phyloP scores from a whole-genome alignment of 257 asterid species.

The Echium plantagineum region DNA sequence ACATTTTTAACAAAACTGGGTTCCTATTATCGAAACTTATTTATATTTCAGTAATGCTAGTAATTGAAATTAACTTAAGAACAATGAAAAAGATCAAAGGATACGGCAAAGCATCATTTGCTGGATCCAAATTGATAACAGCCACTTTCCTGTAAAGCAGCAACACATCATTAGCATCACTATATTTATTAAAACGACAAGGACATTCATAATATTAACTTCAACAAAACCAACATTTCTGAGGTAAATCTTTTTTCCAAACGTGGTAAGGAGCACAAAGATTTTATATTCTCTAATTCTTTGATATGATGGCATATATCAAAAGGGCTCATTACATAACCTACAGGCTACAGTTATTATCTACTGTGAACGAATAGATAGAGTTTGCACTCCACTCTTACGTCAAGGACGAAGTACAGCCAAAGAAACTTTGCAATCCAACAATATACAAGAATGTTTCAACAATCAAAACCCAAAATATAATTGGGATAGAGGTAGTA shows the following conservation, averaged over 20 bases:
- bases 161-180: background rate
- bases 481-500: too few species aligned
- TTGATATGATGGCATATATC: too few species aligned
- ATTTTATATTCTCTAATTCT: too few species aligned
- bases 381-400: too few species aligned
- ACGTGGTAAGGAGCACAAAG: too few species aligned
- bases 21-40: background rate
- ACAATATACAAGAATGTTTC: too few species aligned
- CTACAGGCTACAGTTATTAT: too few species aligned
- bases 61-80: background rate
- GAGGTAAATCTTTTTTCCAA: background rate
- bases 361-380: too few species aligned
- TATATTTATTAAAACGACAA: background rate
- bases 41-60: constrained; percentile 1
- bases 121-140: constrained; percentile 89
- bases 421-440: background rate
- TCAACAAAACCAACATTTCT: background rate
- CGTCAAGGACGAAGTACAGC: too few species aligned
- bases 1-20: background rate
- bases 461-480: too few species aligned
- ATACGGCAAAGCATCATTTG: constrained; percentile 94
- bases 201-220: background rate
- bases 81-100: constrained; percentile 21
- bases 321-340: too few species aligned
- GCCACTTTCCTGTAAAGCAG: constrained; percentile 80